Evolutionary conservation across 1,284 basidiomycete genomes (phyloP), one percentile per base, ranked within the genome.

Genomic region (Apiotrichum mycotoxinovorans): DNA sequence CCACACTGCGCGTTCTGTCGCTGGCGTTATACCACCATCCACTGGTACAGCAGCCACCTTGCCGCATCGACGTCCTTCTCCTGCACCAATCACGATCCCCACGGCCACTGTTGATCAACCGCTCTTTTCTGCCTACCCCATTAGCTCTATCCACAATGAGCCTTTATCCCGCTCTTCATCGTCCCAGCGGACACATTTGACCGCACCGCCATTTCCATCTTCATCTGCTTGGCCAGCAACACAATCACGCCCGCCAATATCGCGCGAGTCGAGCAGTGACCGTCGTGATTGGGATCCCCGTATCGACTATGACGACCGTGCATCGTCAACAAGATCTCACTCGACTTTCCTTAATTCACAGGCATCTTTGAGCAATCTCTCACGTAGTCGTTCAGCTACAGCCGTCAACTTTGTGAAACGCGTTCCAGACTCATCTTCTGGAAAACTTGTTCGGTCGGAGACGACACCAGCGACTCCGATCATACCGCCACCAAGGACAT

Each of bases 121-220:
- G 0, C 52, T 70, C 12, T 73, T 73, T 60, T 72, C 69, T 2
- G 58, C 68, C 12, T 73, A 72, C 33, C 69, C 71, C 33, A 30
- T 53, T 26, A 38, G 23, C 42, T 18, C 42, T 27, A 4, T 17
- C 23, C 48, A 51, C 17, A 23, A 51, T 33, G 49, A 42, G 12
- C 8, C 37, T 9, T 34, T 27, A 18, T 5, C 23, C 1, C 12
- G 7, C 7, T 30, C 30, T 30, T 11, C 4, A 23, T 15, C 23
- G 15, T 14, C 25, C 22, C 25, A 48, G n/a, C 45, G 18, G 26
- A 15, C 55, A 48, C 11, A 41, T 11, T 41, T 35, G 1, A 33
- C 40, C 26, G 17, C 56, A 18, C 25, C 26, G 25, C 20, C 46
- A 45, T 25, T 33, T 20, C 40, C 20, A 35, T 35, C 37, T 58